phyloP scores from a whole-genome alignment of 345 rosid genomes.

The Rhodamnia argentea region DNA sequence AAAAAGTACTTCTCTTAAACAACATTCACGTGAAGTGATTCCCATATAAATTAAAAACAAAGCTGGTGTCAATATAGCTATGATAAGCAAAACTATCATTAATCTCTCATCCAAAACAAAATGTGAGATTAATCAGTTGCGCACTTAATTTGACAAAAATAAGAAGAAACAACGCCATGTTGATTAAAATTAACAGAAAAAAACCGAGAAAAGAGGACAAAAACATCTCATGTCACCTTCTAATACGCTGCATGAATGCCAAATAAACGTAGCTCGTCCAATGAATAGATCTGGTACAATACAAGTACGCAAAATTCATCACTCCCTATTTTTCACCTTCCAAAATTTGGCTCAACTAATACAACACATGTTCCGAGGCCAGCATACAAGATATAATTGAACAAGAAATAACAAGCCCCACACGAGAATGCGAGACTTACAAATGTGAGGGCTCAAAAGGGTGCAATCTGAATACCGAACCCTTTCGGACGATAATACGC shows the following conservation, averaged over 20 bases:
- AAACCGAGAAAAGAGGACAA: not conserved
- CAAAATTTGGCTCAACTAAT: not conserved
- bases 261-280: not conserved
- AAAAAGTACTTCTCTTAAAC: not conserved
- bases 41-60: not conserved
- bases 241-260: not conserved
- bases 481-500: not conserved
- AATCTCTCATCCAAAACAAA: not conserved
- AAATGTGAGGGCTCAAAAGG: not conserved
- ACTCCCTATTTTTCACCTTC: not conserved
- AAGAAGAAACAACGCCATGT: not conserved
- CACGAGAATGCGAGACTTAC: not conserved
- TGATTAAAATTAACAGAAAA: not conserved
- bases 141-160: not conserved
- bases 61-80: not conserved
- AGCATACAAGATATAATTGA: not conserved
- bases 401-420: not conserved
- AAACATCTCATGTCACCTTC: not conserved
- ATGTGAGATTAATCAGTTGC: not conserved
- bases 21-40: not conserved
- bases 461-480: not conserved
- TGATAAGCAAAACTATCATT: not conserved
- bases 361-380: not conserved
- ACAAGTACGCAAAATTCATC: not conserved
- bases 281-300: not conserved